These are phyloP conservation scores for Streptanthus diversifolius DNA, from an alignment of 345 rosid species.

Conservation along the genomic window DNA sequence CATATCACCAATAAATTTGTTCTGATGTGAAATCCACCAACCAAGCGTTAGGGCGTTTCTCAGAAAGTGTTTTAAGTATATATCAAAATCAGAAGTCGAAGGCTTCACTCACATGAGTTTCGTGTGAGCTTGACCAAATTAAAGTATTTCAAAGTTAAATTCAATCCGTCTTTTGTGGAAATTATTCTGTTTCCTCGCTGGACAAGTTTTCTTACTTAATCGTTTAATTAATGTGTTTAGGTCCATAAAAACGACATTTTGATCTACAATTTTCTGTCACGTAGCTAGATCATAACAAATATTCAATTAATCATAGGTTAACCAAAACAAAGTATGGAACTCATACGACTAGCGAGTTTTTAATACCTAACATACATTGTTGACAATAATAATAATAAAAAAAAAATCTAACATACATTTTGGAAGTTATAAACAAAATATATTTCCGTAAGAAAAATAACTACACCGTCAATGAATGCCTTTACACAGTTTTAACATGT, in stretches of 20 bases:
- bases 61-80: constrained; percentile 29
- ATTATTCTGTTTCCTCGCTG: constrained; percentile 11
- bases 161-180: constrained; percentile 22
- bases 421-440: background rate
- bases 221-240: constrained; percentile 32
- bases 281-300: constrained; percentile 9
- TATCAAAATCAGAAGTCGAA: constrained; percentile 26
- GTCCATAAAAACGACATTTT: constrained; percentile 26
- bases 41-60: constrained; percentile 15
- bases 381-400: background rate
- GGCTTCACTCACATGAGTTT: constrained; percentile 35
- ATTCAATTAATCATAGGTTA: background rate
- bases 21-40: constrained; percentile 36
- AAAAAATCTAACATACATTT: background rate
- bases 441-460: background rate
- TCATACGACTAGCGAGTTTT: background rate
- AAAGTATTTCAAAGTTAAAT: constrained; percentile 10
- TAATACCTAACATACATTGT: background rate
- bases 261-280: constrained; percentile 18
- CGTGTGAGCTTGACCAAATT: constrained; percentile 36
- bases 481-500: background rate
- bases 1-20: constrained; percentile 8
- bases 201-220: constrained; percentile 33
- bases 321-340: background rate
- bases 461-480: background rate